Conservation (phyloP, 176 grass and related monocot species). For the Carex myosuroides region DNA sequence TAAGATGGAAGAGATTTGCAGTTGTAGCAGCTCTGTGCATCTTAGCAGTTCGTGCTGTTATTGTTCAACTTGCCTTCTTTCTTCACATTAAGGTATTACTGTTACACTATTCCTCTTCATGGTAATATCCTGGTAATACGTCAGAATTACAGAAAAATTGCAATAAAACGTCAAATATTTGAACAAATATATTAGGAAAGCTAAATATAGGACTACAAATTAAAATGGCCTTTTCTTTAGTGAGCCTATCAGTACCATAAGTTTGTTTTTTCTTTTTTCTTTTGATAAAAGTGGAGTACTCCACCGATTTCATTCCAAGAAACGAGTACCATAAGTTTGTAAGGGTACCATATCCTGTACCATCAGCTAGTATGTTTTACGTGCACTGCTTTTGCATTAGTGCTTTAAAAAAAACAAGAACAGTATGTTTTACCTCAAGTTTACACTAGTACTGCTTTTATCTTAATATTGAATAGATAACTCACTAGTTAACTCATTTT, state of each 20-base stretch:
- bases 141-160: neutral
- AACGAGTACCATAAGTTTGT: neutral
- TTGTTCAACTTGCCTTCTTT: constrained; percentile 98
- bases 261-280: neutral
- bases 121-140: neutral
- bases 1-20: constrained; percentile 96
- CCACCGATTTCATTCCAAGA: too few relatives aligned
- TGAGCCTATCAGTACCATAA: neutral
- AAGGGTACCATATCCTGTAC: neutral
- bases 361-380: neutral
- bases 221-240: neutral
- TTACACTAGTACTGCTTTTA: neutral
- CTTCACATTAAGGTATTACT: constrained; percentile 73
- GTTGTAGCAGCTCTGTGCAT: constrained; percentile 90
- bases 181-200: neutral
- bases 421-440: neutral
- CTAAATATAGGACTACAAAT: neutral
- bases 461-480: neutral
- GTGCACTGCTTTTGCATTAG: neutral
- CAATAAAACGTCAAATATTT: neutral
- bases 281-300: too few relatives aligned
- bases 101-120: neutral
- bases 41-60: constrained; percentile 78
- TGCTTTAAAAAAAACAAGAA: neutral
- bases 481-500: neutral